These are phyloP conservation scores for Suillus clintonianus DNA, from an alignment of 768 basidiomycete genomes.

Conservation along the genomic window DNA sequence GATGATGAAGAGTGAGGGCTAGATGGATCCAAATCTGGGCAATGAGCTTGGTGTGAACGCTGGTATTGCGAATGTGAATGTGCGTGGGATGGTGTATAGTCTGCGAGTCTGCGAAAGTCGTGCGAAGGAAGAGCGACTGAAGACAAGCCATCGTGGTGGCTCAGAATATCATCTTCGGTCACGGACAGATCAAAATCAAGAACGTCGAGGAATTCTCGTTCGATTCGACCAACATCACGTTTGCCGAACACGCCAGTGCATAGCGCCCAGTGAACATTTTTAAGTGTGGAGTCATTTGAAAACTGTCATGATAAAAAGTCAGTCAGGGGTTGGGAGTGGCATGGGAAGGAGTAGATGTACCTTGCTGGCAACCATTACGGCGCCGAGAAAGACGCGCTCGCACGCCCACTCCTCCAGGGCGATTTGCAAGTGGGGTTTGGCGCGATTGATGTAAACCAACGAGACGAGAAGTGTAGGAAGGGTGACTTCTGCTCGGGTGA, in stretches of 20 bases:
- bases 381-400: constrained; percentile 88
- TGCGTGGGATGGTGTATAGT: constrained; percentile 16
- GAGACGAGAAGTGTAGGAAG: constrained; percentile 68
- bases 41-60: constrained; percentile 17
- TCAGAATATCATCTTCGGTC: constrained; percentile 62
- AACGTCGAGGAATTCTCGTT: constrained; percentile 80
- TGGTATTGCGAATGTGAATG: constrained; percentile 20
- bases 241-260: constrained; percentile 83
- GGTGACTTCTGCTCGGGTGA: constrained; percentile 72
- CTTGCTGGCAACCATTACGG: constrained; percentile 87
- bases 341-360: constrained; percentile 38
- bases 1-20: constrained; percentile 41
- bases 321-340: constrained; percentile 5
- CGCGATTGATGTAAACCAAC: constrained; percentile 76
- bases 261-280: constrained; percentile 90
- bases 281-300: constrained; percentile 85
- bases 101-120: constrained; percentile 25
- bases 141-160: constrained; percentile 40
- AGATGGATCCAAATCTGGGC: constrained; percentile 48
- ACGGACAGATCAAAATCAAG: constrained; percentile 74
- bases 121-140: constrained; percentile 27
- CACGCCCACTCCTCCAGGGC: constrained; percentile 84
- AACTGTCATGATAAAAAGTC: constrained; percentile 47
- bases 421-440: constrained; percentile 78
- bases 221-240: constrained; percentile 78